Base-by-base conservation (phyloP, 2,329 filamentous ascomycete species). In the Alternaria brassicae region DNA sequence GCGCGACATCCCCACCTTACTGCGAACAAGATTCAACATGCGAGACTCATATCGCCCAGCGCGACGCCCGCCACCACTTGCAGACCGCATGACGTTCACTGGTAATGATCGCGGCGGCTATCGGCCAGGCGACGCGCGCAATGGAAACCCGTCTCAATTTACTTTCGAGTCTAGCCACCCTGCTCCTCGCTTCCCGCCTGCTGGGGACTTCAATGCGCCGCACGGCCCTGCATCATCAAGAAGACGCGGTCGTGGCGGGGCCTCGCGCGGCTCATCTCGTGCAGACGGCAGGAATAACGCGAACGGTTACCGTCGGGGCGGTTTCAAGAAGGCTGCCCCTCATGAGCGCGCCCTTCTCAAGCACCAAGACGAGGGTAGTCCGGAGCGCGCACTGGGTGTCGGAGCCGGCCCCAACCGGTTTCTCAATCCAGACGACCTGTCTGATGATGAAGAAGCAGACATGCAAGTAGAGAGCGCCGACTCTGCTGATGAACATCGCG, bases 381-480 rank as follows among this genome's bases (percentile, higher is more conserved):
- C 81, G 3, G 82, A 84, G 68, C 81, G 78, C 52, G 68, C 81
- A 44, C 67, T 77, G 30, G 81, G 81, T 56, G 81, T 83, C 70
- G 72, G 73, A 13, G 72, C 78, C 15, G 76, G 76, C 21, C 68
- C 75, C 13, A 72, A 76, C 42, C 77, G 77, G 30, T 84, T 83
- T 65, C 73, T 73, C 45, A 66, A 76, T 32, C 60, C 75, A 27
- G 74, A 78, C 8, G 78, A 82, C 34, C 56, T 81, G 17, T 77
- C 76, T n/a, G 77, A 77, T 32, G 76, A 76, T 49, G 76, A 77
- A 23, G 67, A 70, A 47, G 70, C 67, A 37, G 74, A 76, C 9
- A 77, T 73, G 63, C 73, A 77, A 2, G 49, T 69, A 39, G 71
- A 72, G 27, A 70, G 65, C 50, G 71, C 74, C 42, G 60, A 50